Conservation (phyloP, 208 protist species). For the Leishmania aethiopica region DNA sequence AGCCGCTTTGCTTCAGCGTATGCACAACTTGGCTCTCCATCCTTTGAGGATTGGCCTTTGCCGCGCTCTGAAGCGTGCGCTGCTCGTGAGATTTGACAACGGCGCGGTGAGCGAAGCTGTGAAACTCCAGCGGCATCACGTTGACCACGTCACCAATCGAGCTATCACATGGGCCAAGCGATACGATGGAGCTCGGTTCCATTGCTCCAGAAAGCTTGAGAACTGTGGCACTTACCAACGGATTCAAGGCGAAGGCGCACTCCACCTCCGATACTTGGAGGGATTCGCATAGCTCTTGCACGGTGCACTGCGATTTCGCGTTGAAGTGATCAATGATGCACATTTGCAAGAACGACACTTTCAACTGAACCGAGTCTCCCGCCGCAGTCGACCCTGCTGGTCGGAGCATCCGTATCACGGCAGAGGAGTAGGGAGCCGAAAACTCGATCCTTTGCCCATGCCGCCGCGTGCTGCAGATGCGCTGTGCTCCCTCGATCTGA, state of each 20-base stretch:
- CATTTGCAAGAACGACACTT: constrained; percentile 44
- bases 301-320: constrained; percentile 29
- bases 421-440: constrained; percentile 35
- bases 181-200: constrained; percentile 7
- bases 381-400: background rate
- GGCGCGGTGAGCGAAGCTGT: constrained; percentile 8
- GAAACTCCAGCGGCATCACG: constrained; percentile 31
- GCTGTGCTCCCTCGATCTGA: constrained; percentile 15
- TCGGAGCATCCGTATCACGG: constrained; percentile 22
- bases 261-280: constrained; percentile 25
- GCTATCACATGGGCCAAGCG: constrained; percentile 12
- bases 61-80: constrained; percentile 10
- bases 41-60: constrained; percentile 22
- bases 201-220: constrained; percentile 8
- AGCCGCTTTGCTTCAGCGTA: constrained; percentile 39
- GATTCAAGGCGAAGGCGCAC: constrained; percentile 27
- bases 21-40: constrained; percentile 30
- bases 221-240: constrained; percentile 27
- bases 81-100: constrained; percentile 17
- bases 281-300: constrained; percentile 35
- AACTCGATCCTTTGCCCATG: constrained; percentile 36
- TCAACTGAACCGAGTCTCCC: constrained; percentile 19
- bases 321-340: constrained; percentile 57
- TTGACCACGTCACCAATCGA: constrained; percentile 17
- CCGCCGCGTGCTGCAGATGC: constrained; percentile 12